Base-by-base conservation (phyloP, 2,329 filamentous ascomycete species). In the Aspergillus carbonarius region DNA sequence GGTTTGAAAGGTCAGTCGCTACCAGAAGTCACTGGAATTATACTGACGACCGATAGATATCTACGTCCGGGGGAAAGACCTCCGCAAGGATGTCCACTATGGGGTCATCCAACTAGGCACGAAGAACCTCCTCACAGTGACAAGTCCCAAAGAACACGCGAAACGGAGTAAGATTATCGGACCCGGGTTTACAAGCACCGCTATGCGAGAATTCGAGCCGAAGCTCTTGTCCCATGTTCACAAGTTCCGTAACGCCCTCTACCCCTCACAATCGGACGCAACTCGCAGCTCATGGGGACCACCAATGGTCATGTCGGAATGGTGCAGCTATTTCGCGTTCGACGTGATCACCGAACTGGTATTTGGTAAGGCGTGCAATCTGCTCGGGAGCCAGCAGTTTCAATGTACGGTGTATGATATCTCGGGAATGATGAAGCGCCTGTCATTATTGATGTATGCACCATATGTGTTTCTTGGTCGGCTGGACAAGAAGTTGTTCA, bases 401-500 rank as follows among this genome's bases (percentile, higher is more conserved):
- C 39, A 20, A 32, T 54, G 39, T 27, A 54, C 50, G 17, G 12
- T 53, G 37, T 53, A 53, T n/a, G 12, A 44, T 30, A 44, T 34
- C 37, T 44, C 27, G 15, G 49, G 49, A 23, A 52, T 52, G 49
- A 52, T 40, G 49, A 52, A 52, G 49, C 49, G 49, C 4, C 17
- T 52, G 20, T 52, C 35, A 23, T 35, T 52, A 23, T 17, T 52
- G 15, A 52, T 42, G 49, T 42, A 52, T 40, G 49, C 49, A 13
- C 62, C 56, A 8, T 39, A 42, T 44, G 27, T 53, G 39, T 56
- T 30, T 32, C 49, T 60, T 5, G 53, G 48, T 12, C 53, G 57
- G 32, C 25, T 60, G 47, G 53, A 53, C 42, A 52, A 35, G 48
- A 53, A 53, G 39, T n/a, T 57, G 13, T 57, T 57, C 30, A 40